A percentile compares a stretch with the other conserved stretches of the same genome.
Conservation (phyloP, 495 filamentous ascomycete genomes). For the Hamigera avellanea region DNA sequence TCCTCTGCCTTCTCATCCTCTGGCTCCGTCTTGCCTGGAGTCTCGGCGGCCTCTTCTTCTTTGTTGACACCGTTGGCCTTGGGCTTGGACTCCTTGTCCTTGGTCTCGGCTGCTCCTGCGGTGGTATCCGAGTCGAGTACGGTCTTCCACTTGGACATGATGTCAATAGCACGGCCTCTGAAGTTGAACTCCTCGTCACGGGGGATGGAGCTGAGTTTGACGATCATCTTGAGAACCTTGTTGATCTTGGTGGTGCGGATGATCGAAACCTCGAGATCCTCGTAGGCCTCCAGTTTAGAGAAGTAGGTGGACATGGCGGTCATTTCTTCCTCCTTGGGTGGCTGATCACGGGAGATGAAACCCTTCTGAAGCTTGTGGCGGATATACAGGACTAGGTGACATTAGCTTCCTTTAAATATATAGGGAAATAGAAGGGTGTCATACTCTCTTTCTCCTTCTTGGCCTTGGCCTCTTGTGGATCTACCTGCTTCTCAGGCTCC, state of each 20-base stretch:
- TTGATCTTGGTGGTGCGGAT: slow-evolving; percentile 84
- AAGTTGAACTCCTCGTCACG: slow-evolving; percentile 77
- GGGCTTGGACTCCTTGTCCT: slow-evolving; percentile 32
- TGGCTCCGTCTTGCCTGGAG: slow-evolving; percentile 25
- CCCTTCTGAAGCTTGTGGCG: slow-evolving; percentile 88
- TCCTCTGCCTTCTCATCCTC: slow-evolving; percentile 29
- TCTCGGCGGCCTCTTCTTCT: slow-evolving; percentile 28
- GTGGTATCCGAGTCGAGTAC: slow-evolving; percentile 48
- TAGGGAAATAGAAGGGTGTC: slow-evolving; percentile 8
- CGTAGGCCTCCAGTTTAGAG: slow-evolving; percentile 63
- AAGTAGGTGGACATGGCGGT: slow-evolving; percentile 67
- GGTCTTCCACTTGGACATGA: slow-evolving; percentile 75
- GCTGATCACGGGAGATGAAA: slow-evolving; percentile 67
- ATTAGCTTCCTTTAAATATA: slow-evolving; percentile 3
- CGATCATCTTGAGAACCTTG: slow-evolving; percentile 84
- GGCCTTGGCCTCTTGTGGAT: slow-evolving; percentile 48
- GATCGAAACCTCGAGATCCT: slow-evolving; percentile 73
- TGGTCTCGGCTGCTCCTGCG: slow-evolving; percentile 25
- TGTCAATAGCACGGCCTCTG: slow-evolving; percentile 60
- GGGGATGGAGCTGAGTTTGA: slow-evolving; percentile 72
- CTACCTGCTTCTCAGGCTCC: slow-evolving; percentile 41
- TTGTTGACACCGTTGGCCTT: slow-evolving; percentile 42
- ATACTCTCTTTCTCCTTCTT: slow-evolving; percentile 59
- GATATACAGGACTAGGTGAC: slow-evolving; percentile 56
- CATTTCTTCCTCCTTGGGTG: slow-evolving; percentile 86